These are phyloP conservation scores for Aspergillus ellipticus DNA, from an alignment of 495 filamentous ascomycete genomes.

Conservation along the genomic window DNA sequence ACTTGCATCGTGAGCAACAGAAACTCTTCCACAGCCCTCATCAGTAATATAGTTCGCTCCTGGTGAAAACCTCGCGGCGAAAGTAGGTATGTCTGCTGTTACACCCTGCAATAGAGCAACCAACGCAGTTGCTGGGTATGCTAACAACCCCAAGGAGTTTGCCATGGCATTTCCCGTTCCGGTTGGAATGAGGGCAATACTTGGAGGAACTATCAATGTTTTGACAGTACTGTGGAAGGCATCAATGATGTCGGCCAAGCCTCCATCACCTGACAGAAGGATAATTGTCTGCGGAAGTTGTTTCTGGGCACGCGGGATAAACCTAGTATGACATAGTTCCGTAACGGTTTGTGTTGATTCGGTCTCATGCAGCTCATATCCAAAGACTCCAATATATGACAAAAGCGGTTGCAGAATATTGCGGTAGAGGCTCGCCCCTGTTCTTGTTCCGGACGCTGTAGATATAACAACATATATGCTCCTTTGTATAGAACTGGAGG, in stretches of 20 bases:
- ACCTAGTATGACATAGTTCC: conserved; percentile 50
- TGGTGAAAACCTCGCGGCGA: conserved; percentile 62
- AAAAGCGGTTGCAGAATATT: conserved; percentile 58
- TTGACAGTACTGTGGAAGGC: conserved; percentile 37
- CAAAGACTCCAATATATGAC: conserved; percentile 32
- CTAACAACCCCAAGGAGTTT: conserved; percentile 52
- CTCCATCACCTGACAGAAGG: conserved; percentile 83
- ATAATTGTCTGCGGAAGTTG: conserved; percentile 57
- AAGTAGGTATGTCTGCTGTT: conserved; percentile 45
- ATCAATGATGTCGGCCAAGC: conserved; percentile 74
- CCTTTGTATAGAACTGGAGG: not conserved
- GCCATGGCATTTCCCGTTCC: conserved; percentile 91
- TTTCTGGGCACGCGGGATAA: conserved; percentile 46
- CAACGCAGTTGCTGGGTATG: conserved; percentile 25
- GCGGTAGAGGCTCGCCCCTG: conserved; percentile 54
- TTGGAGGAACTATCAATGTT: conserved; percentile 34
- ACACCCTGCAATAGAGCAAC: conserved; percentile 46
- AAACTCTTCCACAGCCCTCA: conserved; percentile 30
- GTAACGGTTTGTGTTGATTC: conserved; percentile 54
- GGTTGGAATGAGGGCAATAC: conserved; percentile 64
- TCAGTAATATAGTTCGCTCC: conserved; percentile 46
- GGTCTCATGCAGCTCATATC: conserved; percentile 54
- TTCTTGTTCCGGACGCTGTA: conserved; percentile 64
- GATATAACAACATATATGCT: conserved; percentile 69
- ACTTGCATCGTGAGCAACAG: conserved; percentile 9